These are phyloP conservation scores for Breynia disticha DNA, from an alignment of 441 rosid genomes.

Conservation along the genomic window DNA sequence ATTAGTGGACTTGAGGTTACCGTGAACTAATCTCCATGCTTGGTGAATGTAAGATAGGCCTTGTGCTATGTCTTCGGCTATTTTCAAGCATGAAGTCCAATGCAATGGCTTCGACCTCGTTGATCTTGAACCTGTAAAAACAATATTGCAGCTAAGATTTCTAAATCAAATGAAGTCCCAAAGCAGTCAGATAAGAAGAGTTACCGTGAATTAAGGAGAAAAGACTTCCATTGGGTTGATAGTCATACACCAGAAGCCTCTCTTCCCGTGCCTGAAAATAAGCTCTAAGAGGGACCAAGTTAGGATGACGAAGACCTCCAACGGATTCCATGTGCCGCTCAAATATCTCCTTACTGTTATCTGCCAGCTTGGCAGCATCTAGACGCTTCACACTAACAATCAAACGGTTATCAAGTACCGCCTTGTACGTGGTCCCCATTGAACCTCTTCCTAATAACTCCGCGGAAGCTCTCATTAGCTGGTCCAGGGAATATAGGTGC, in stretches of 20 bases:
- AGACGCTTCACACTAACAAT: constrained; percentile 76
- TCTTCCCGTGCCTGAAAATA: constrained; percentile 77
- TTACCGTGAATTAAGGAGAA: constrained; percentile 69
- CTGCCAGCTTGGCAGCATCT: constrained; percentile 47
- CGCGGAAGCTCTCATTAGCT: constrained; percentile 89
- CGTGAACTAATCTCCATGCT: constrained; percentile 61
- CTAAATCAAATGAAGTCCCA: constrained; percentile 11
- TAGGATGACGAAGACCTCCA: constrained; percentile 73
- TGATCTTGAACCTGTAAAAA: constrained; percentile 64
- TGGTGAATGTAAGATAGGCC: constrained; percentile 90
- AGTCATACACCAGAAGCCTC: constrained; percentile 67
- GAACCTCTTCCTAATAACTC: constrained; percentile 82
- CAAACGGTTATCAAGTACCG: constrained; percentile 71
- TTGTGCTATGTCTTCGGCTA: constrained; percentile 89
- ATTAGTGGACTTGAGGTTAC: constrained; percentile 75
- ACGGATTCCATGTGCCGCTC: constrained; percentile 74
- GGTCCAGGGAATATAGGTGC: constrained; percentile 63
- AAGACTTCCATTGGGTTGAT: constrained; percentile 88
- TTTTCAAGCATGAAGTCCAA: constrained; percentile 92
- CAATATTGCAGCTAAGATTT: too few relatives aligned
- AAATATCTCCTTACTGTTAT: constrained; percentile 36
- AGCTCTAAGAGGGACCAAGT: constrained; percentile 67
- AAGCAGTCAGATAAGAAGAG: constrained; percentile 4
- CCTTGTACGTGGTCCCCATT: constrained; percentile 80
- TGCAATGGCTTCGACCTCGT: constrained; percentile 79